phyloP scores from a whole-genome alignment of 108 stramenopile genomes.

The Conticribra weissflogii region DNA sequence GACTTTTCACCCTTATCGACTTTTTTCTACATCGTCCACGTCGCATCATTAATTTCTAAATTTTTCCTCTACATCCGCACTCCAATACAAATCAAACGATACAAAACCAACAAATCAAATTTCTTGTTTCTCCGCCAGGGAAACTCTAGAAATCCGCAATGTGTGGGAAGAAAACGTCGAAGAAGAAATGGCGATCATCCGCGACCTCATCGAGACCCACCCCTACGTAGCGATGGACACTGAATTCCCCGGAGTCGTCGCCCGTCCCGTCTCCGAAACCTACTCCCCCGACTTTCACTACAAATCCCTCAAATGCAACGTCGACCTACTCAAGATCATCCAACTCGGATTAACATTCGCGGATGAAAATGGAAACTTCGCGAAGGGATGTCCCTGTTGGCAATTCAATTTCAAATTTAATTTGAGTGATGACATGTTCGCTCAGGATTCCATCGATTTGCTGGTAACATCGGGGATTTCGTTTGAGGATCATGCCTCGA shows the following conservation, averaged over 20 bases:
- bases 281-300: slow-evolving; percentile 96
- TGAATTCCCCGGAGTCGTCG: slow-evolving; percentile 99
- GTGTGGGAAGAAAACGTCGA: slow-evolving; percentile 94
- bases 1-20: too few species aligned
- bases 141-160: slow-evolving; percentile 88
- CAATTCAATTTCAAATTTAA: slow-evolving; percentile 99
- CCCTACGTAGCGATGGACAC: slow-evolving; percentile 99
- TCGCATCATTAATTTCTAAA: background rate
- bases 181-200: slow-evolving; percentile 93
- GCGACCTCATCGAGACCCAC: slow-evolving; percentile 92
- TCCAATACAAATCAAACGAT: slow-evolving; percentile 5
- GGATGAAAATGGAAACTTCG: slow-evolving; percentile 93
- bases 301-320: slow-evolving; percentile 97
- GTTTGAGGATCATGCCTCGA: slow-evolving; percentile 90
- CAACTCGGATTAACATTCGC: slow-evolving; percentile 96
- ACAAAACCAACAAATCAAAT: background rate
- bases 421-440: slow-evolving; percentile 97
- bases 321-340: slow-evolving; percentile 98
- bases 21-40: too few species aligned
- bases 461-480: slow-evolving; percentile 94
- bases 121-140: too few species aligned
- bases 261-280: slow-evolving; percentile 93
- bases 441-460: slow-evolving; percentile 97
- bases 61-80: background rate
- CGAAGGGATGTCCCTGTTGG: slow-evolving; percentile 95